phyloP scores from a whole-genome alignment of 345 rosid genomes.

The Salix dunnii region DNA sequence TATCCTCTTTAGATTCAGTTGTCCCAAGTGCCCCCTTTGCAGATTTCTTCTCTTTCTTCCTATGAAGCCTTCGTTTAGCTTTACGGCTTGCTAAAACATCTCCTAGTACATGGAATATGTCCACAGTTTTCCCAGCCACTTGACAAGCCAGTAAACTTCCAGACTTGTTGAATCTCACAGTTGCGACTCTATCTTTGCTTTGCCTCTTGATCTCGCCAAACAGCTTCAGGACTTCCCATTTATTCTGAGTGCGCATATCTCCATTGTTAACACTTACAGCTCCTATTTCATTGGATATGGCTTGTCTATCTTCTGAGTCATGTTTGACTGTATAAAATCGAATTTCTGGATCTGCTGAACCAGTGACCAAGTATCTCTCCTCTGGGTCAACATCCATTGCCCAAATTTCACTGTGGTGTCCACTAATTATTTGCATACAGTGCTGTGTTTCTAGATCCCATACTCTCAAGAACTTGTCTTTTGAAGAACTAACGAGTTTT shows the following conservation, averaged over 20 bases:
- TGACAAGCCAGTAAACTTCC: slow-evolving; percentile 90
- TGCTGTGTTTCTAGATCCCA: slow-evolving; percentile 99
- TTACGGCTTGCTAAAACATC: slow-evolving; percentile 79
- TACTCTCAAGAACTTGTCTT: slow-evolving; percentile 90
- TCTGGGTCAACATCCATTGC: slow-evolving; percentile 79
- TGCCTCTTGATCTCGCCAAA: slow-evolving; percentile 88
- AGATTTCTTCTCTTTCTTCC: slow-evolving; percentile 87
- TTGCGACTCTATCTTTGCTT: slow-evolving; percentile 77
- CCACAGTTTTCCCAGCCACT: slow-evolving; percentile 81
- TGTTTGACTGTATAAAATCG: slow-evolving; percentile 64
- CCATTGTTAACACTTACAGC: slow-evolving; percentile 29
- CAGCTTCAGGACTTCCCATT: slow-evolving; percentile 67
- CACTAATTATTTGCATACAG: slow-evolving; percentile 86
- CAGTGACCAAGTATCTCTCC: slow-evolving; percentile 75
- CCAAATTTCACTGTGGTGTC: slow-evolving; percentile 98
- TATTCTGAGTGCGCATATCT: slow-evolving; percentile 42
- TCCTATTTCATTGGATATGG: slow-evolving; percentile 29
- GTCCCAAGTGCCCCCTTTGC: slow-evolving; percentile 41
- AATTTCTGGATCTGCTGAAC: slow-evolving; percentile 88
- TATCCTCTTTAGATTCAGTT: slow-evolving; percentile 36
- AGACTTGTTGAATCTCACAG: slow-evolving; percentile 63
- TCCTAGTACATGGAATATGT: slow-evolving; percentile 64
- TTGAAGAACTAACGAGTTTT: slow-evolving; percentile 85
- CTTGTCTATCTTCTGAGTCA: slow-evolving; percentile 26
- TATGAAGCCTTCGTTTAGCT: slow-evolving; percentile 77